phyloP scores from a whole-genome alignment of 768 basidiomycete genomes.

The Mycena floridula region DNA sequence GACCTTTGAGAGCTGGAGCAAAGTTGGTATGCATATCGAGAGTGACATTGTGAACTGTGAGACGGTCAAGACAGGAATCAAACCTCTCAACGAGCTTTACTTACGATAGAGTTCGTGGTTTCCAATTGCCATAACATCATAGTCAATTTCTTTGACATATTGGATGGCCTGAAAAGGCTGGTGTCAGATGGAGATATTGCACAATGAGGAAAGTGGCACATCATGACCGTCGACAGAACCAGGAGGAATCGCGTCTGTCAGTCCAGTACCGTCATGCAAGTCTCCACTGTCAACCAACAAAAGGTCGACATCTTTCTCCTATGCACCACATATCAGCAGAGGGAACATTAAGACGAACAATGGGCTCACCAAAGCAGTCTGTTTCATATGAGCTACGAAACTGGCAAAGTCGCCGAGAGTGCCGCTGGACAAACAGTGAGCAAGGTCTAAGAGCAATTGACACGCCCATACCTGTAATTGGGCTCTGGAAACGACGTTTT shows the following conservation, averaged over 20 bases:
- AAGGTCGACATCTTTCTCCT: conserved; percentile 76
- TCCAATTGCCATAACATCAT: conserved; percentile 80
- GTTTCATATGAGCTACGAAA: conserved; percentile 79
- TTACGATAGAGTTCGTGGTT: no score
- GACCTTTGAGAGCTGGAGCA: conserved; percentile 55
- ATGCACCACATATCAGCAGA: no score
- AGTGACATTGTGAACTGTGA: conserved; percentile 58
- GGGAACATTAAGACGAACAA: no score
- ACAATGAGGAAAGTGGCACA: no score
- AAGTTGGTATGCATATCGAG: conserved; percentile 70
- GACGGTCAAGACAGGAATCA: conserved; percentile 70
- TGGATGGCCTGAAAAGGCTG: no score
- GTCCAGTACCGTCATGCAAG: conserved; percentile 72
- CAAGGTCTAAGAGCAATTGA: no score
- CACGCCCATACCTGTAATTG: conserved; percentile 70
- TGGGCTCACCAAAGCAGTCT: conserved; percentile 54
- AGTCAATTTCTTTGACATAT: conserved; percentile 67
- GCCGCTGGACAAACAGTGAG: no score
- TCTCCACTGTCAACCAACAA: conserved; percentile 79
- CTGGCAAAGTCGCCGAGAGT: conserved; percentile 88
- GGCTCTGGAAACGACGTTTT: conserved; percentile 70
- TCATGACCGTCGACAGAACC: conserved; percentile 73
- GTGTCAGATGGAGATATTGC: no score
- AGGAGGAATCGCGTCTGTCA: conserved; percentile 68
- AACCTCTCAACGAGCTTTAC: no score